Base-by-base conservation (phyloP, 371 early-diverging fungal species). In the Vittaforma corneae region DNA sequence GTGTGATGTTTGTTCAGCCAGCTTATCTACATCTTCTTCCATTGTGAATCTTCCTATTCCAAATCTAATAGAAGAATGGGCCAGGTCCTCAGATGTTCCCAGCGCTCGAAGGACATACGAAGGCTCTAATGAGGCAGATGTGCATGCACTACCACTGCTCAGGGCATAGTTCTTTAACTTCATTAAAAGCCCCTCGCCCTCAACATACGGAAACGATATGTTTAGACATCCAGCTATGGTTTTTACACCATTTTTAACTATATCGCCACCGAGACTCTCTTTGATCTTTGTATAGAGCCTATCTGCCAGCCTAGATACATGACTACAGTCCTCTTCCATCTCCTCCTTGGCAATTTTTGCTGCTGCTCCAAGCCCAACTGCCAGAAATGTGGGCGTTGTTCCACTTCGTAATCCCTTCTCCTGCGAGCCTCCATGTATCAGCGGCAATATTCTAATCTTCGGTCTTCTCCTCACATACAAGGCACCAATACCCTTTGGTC, bases 151-250 rank as follows among this genome's bases (percentile, higher is more conserved):
- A 11, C 98, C 98, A 28, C 91, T 91, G 4, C 90, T 90, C 44
- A 96, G 81, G 0, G 98, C 96, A 73, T 94, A 87, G 61, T 92
- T 89, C 78, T 95, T 96, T 20, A 97, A 83, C 0, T 92, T 92
- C 95, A 97, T 94, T 57, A 97, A 78, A 42, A 97, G 84, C 0
- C 93, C 92, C 81, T 97, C 98, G 59, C 98, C 98, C 82, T 97
- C 98, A 22, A 97, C 92, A 80, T 92, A 94, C 1, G 92, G 87
- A 76, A 97, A 97, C n/a, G 93, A 92, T 51, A 97, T 80, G 76
- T 97, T 97, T 65, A 96, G 86, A 78, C 98, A 97, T 32, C 92
- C 82, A 18, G 79, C 76, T 53, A 48, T 58, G 48, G 66, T 56
- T 42, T 68, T 40, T 44, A 71, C n/a, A 67, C 68, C 58, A 61